Evolutionary conservation across 192 early-diverging fungal species (phyloP), one percentile per base, ranked within the genome.

Genomic region (Cetraspora pellucida): DNA sequence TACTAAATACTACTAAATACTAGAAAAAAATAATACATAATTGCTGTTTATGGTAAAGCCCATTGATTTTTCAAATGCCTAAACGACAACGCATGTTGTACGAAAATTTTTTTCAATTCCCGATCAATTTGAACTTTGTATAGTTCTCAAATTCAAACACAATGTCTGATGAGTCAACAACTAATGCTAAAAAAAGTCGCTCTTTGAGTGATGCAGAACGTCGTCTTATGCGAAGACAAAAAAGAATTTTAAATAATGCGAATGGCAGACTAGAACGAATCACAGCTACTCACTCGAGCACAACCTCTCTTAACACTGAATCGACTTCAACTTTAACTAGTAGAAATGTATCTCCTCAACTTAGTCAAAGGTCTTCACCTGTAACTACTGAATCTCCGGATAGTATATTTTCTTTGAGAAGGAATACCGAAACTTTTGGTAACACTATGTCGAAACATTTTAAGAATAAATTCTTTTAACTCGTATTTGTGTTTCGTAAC

Each of bases 321-420:
- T 7, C 37, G 7, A 16, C 16, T 68, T 23, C 66, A 21, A n/a
- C 66, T 27, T 21, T 68, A 3, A n/a, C 37, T 25, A 68, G 66
- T 65, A 65, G 31, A 14, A 65, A 19, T 9, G 30, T 23, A 0
- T 75, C 73, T 9, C 72, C 72, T 47, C 30, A 43, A 19, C 50
- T 6, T 8, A 75, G 73, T 64, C 73, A 49, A 75, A 50, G 47
- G 16, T 75, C 73, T 60, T 75, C 73, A 0, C 73, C 73, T 14
- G 63, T 59, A n/a, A 47, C 25, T 45, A 46, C 19, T 19, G 73
- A 75, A 75, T 19, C 73, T 27, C 59, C 73, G 27, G 50, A 44
- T 61, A 75, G 44, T 63, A 58, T 52, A 28, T 52, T 72, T 21
- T 55, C n/a, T 13, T 19, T 52, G 14, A 72, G 70, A 57, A 72